These are phyloP conservation scores for Iris pallida DNA, from an alignment of 116 monocot genomes.

Conservation along the genomic window DNA sequence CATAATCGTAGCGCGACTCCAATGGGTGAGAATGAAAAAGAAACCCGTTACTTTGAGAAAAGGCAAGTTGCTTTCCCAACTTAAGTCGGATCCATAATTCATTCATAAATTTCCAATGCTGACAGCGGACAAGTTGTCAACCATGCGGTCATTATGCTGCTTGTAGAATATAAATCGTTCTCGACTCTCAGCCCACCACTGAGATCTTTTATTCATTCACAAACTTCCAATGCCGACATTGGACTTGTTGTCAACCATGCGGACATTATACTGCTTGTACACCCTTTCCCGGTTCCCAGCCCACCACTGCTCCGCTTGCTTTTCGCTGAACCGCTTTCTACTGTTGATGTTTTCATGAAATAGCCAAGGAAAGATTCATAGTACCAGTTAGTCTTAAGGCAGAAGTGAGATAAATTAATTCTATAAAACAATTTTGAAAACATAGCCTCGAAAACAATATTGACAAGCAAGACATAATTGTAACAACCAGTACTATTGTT, in stretches of 20 bases:
- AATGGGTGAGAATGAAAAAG: not conserved
- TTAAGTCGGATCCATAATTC: constrained; percentile 19
- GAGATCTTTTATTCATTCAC: constrained; percentile 36
- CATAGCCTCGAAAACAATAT: no score
- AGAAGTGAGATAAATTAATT: no score
- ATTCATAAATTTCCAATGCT: constrained; percentile 18
- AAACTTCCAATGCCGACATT: constrained; percentile 23
- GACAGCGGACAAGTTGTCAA: constrained; percentile 56
- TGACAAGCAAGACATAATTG: no score
- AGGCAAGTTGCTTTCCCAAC: no score
- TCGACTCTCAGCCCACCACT: constrained; percentile 96
- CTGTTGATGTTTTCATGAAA: constrained; percentile 24
- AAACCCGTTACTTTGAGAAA: no score
- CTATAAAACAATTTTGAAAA: no score
- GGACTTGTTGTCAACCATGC: constrained; percentile 72
- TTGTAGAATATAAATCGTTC: constrained; percentile 53
- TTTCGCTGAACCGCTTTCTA: constrained; percentile 90
- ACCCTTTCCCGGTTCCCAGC: constrained; percentile 82
- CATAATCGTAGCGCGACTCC: constrained; percentile 2
- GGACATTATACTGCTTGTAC: constrained; percentile 76
- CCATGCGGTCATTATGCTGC: constrained; percentile 73
- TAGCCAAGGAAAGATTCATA: not conserved
- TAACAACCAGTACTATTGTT: no score
- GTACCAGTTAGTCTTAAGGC: not conserved
- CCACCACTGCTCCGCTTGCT: constrained; percentile 98